Base-by-base conservation (phyloP, 257 asterid genomes). In the Lantana camara region DNA sequence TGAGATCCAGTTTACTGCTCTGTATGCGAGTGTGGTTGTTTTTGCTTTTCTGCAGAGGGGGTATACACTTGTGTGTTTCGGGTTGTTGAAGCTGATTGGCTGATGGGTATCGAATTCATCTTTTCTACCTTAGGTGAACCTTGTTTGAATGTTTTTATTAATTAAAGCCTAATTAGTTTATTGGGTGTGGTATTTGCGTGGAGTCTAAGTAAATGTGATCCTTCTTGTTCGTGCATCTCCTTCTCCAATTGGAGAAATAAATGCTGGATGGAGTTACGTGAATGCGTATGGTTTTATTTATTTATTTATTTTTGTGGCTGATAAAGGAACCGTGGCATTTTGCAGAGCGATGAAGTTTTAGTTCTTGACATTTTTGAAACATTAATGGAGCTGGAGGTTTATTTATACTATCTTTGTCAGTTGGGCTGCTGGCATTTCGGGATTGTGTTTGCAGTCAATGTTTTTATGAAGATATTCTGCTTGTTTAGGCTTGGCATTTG, bases 191-290 rank as follows among this genome's bases (percentile, higher is more conserved):
- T 19, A 14, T 57, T 74, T 74, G 74, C 73, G 67, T 74, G 81
- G 75, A 68, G 71, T 56, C 64, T 66, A 73, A 68, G 76, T 68
- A 30, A 50, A 29, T 16, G 23, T 58, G 20, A 27, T 44, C 8
- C n/a, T 57, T 24, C 7, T 13, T 59, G 21, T 50, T 57, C 27
- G 12, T 12, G 16, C 32, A 11, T 38, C 3, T 29, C 0, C 21
- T 34, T 11, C 6, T 4, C 5, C n/a, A n/a, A n/a, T n/a, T n/a
- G n/a, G n/a, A n/a, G n/a, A n/a, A n/a, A n/a, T n/a, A n/a, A n/a
- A n/a, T n/a, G n/a, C n/a, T n/a, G n/a, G n/a, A n/a, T n/a, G n/a
- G n/a, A n/a, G n/a, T n/a, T n/a, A n/a, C n/a, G n/a, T n/a, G n/a
- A n/a, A n/a, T n/a, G n/a, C n/a, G n/a, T n/a, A n/a, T n/a, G n/a